Evolutionary conservation across 83 land plant species (phyloP).

Genomic region (Picea engelmannii): DNA sequence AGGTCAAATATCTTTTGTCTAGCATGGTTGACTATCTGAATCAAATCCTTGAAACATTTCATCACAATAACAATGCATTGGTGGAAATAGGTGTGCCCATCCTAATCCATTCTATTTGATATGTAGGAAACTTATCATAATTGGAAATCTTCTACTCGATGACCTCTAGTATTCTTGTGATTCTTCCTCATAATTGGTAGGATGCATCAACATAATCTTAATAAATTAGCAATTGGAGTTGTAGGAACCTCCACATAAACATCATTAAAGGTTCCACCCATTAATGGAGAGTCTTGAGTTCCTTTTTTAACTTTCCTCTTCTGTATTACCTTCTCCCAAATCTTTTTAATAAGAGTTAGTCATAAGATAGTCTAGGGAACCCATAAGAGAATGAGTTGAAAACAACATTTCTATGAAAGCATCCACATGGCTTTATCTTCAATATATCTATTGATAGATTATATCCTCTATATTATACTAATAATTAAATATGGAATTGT

Average conservation of each 20-base stretch:
- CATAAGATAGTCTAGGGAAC: too few species aligned
- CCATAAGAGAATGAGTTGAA: too few species aligned
- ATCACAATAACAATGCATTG: conserved; percentile 73
- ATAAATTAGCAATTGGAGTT: conserved; percentile 32
- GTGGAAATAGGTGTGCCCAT: conserved; percentile 99
- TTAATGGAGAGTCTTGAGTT: accelerated
- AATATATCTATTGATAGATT: too few species aligned
- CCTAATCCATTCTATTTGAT: conserved; percentile 94
- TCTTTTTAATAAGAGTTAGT: too few species aligned
- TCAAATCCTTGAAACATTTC: conserved; percentile 78
- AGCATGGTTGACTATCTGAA: conserved; percentile 95
- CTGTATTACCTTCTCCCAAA: too few species aligned
- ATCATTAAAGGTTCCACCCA: too few species aligned
- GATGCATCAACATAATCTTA: conserved; percentile 94
- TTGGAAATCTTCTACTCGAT: conserved; percentile 76
- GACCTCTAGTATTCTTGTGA: conserved; percentile 80
- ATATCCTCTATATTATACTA: too few species aligned
- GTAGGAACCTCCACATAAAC: too few species aligned
- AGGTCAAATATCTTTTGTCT: conserved; percentile 95
- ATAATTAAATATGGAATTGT: too few species aligned
- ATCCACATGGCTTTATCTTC: too few species aligned
- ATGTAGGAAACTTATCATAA: conserved; percentile 79
- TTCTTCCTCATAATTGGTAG: conserved; percentile 96
- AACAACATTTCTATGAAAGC: too few species aligned
- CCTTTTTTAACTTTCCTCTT: too few species aligned